Conservation (phyloP, 495 filamentous ascomycete genomes). For the Aspergillus bertholletiae region DNA sequence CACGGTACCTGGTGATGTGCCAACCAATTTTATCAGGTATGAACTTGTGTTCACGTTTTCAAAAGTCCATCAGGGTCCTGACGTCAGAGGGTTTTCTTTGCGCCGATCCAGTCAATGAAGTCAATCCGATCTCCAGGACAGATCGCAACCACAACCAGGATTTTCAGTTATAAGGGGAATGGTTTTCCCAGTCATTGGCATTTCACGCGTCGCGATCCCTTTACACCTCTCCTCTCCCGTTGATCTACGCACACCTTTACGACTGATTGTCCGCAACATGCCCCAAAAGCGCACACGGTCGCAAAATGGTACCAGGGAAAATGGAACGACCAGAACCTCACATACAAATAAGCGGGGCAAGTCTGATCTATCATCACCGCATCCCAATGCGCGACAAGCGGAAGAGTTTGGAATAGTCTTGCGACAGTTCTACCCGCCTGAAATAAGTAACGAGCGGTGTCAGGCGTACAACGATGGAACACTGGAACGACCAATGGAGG, state of each 20-base stretch:
- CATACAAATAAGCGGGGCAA: constrained; percentile 16
- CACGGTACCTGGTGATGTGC: no score
- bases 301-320: not conserved
- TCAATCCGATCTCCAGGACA: no score
- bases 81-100: no score
- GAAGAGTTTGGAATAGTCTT: constrained; percentile 69
- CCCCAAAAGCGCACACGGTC: constrained; percentile 29
- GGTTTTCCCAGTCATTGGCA: no score
- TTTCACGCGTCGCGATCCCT: no score
- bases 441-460: constrained; percentile 77
- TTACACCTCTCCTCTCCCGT: no score
- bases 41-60: no score
- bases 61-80: no score
- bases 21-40: no score
- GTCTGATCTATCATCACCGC: constrained; percentile 22
- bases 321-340: constrained; percentile 6
- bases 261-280: constrained; percentile 11
- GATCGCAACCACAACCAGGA: no score
- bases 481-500: constrained; percentile 67
- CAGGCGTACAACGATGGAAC: constrained; percentile 64
- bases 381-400: constrained; percentile 42
- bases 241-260: not conserved
- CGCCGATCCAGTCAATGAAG: no score
- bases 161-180: no score
- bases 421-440: constrained; percentile 77